Conservation (phyloP, 129 eudicot genomes). For the Solidago caesia region DNA sequence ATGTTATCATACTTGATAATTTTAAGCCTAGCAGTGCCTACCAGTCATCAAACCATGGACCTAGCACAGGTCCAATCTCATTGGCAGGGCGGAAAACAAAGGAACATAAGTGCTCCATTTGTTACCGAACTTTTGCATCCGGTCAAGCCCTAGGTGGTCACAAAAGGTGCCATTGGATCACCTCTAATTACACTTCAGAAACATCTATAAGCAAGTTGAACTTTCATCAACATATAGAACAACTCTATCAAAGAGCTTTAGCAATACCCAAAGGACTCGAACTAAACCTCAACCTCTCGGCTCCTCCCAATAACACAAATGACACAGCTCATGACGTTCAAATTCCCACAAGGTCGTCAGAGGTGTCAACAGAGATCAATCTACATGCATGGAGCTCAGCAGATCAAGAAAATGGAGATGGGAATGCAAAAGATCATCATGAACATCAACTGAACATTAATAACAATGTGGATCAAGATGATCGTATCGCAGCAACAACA, state of each 20-base stretch:
- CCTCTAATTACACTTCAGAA: constrained; percentile 47
- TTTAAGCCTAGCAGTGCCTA: constrained; percentile 26
- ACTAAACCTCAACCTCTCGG: constrained; percentile 43
- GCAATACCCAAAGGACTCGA: constrained; percentile 27
- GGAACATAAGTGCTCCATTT: constrained; percentile 68
- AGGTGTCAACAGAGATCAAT: constrained; percentile 52
- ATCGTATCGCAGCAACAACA: neutral
- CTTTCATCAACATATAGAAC: constrained; percentile 40
- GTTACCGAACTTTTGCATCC: constrained; percentile 56
- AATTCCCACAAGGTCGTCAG: constrained; percentile 34
- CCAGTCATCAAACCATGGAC: constrained; percentile 39
- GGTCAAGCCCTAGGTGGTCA: constrained; percentile 85
- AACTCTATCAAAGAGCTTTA: constrained; percentile 21
- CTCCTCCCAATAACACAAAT: constrained; percentile 10
- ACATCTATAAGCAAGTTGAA: constrained; percentile 35
- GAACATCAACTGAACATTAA: constrained; percentile 9
- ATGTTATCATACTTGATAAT: constrained; percentile 31
- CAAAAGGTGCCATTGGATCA: constrained; percentile 83
- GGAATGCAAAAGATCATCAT: neutral
- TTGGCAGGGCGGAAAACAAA: constrained; percentile 48
- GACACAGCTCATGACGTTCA: constrained; percentile 28
- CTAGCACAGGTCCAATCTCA: constrained; percentile 1
- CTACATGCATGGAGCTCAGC: constrained; percentile 35
- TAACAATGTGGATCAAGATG: constrained; percentile 8
- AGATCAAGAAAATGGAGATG: constrained; percentile 9